Conservation (phyloP, 2,329 filamentous ascomycete genomes). For the Mollisiaceae sp. region DNA sequence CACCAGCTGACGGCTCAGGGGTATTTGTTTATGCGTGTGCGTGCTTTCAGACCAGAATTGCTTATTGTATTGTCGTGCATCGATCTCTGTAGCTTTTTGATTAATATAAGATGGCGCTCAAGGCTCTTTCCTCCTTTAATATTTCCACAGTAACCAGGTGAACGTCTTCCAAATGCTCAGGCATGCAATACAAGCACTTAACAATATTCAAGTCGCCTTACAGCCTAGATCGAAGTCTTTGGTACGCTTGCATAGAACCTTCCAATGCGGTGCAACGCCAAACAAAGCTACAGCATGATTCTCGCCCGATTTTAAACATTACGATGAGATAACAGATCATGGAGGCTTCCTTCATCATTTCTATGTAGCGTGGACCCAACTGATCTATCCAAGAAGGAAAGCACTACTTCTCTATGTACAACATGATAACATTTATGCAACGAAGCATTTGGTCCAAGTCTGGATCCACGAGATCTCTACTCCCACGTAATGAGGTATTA, state of each 20-base stretch:
- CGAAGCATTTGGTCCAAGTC: neutral
- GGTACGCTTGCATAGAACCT: no score
- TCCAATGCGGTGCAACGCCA: no score
- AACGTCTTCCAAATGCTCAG: no score
- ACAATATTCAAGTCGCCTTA: no score
- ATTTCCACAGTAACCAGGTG: no score
- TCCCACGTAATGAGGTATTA: slow-evolving; percentile 7
- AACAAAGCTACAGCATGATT: no score
- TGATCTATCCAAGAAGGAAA: slow-evolving; percentile 7
- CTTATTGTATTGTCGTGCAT: neutral
- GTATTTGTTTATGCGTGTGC: slow-evolving; percentile 5
- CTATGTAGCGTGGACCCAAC: neutral
- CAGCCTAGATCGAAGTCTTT: no score
- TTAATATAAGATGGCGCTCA: neutral
- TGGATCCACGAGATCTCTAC: slow-evolving; percentile 4
- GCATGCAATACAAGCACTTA: no score
- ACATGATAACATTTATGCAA: slow-evolving; percentile 1
- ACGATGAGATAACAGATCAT: neutral
- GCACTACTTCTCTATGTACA: slow-evolving; percentile 1
- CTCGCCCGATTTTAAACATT: no score
- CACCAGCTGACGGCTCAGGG: neutral
- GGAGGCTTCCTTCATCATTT: neutral
- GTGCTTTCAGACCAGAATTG: neutral
- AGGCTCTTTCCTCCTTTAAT: no score
- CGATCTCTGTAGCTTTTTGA: neutral